These are phyloP conservation scores for Citrullus mucosospermus DNA, from an alignment of 306 rosid genomes.

Conservation along the genomic window DNA sequence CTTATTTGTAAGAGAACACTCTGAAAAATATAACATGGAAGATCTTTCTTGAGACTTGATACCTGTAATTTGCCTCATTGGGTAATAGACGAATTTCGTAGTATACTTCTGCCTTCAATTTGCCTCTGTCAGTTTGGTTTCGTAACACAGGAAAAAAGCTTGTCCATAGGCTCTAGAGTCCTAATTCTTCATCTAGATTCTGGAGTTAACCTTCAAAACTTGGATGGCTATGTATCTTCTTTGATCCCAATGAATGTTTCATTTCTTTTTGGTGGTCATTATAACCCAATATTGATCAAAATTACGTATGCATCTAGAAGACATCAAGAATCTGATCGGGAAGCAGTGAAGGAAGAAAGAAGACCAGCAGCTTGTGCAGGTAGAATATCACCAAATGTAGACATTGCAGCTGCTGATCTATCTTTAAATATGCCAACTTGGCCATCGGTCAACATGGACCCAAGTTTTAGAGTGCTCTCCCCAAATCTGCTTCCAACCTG, in stretches of 20 bases:
- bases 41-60: background rate
- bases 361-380: slow-evolving; percentile 99
- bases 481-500: slow-evolving; percentile 96
- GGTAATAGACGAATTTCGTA: background rate
- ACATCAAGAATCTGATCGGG: slow-evolving; percentile 73
- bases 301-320: background rate
- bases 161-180: background rate
- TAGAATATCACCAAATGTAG: slow-evolving; percentile 86
- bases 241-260: background rate
- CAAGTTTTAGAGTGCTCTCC: slow-evolving; percentile 91
- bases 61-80: background rate
- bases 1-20: background rate
- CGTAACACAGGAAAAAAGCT: background rate
- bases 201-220: background rate
- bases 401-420: slow-evolving; percentile 85
- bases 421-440: slow-evolving; percentile 98
- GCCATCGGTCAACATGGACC: slow-evolving; percentile 83
- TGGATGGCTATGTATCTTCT: background rate
- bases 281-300: background rate
- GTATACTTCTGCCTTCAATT: background rate
- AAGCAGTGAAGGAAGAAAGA: slow-evolving; percentile 85
- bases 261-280: background rate
- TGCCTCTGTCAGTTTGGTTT: background rate
- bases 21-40: background rate
- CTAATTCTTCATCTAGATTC: background rate